phyloP scores from a whole-genome alignment of 1,139 yeast genomes.

The Zygoascus sp. region DNA sequence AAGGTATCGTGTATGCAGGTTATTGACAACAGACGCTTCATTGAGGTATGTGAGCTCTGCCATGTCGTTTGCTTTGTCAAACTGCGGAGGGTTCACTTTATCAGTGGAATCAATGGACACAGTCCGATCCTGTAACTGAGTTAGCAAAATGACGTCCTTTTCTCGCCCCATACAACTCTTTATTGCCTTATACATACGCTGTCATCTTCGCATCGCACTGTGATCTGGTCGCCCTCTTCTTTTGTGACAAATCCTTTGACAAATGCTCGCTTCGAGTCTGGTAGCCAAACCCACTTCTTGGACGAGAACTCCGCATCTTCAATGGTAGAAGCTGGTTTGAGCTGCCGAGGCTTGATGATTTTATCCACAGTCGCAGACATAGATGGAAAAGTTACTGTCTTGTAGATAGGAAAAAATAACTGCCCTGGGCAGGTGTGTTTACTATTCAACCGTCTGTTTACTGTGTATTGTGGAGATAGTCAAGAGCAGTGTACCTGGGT shows the following conservation, averaged over 20 bases:
- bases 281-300: slow-evolving; percentile 77
- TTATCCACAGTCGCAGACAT: slow-evolving; percentile 8
- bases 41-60: slow-evolving; percentile 91
- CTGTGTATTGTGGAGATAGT: slow-evolving; percentile 2
- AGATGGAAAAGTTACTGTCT: not conserved
- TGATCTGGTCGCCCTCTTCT: slow-evolving; percentile 46
- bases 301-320: slow-evolving; percentile 49
- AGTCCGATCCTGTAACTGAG: slow-evolving; percentile 34
- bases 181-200: slow-evolving; percentile 33
- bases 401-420: no score
- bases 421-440: no score
- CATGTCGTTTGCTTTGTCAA: slow-evolving; percentile 90
- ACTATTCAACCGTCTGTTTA: not conserved
- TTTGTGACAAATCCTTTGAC: slow-evolving; percentile 63
- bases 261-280: slow-evolving; percentile 62
- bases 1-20: slow-evolving; percentile 68
- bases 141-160: slow-evolving; percentile 2
- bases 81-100: slow-evolving; percentile 78
- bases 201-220: slow-evolving; percentile 51
- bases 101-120: slow-evolving; percentile 50
- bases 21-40: slow-evolving; percentile 90
- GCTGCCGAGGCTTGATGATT: slow-evolving; percentile 1
- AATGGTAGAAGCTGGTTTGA: slow-evolving; percentile 13
- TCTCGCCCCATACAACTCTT: not conserved
- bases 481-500: not conserved